Evolutionary conservation across 2,329 filamentous ascomycete genomes (phyloP).

Genomic region (Graphilbum fragrans): DNA sequence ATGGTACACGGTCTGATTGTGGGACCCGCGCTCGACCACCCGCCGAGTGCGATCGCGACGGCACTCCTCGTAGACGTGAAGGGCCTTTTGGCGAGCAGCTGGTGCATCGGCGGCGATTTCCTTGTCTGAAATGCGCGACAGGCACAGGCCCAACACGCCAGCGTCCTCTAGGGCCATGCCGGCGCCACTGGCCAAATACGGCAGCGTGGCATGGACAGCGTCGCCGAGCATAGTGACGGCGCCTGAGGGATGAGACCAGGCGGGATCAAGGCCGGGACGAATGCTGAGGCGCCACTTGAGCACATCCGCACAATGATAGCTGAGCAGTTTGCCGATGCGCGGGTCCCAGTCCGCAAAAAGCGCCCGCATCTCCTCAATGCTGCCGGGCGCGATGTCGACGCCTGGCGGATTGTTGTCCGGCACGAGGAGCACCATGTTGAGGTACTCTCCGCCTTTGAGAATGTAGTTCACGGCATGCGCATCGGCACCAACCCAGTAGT

Average conservation of each 20-base stretch:
- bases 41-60: constrained; percentile 6
- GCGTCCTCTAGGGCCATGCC: constrained; percentile 32
- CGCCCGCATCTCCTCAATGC: constrained; percentile 20
- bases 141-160: constrained; percentile 15
- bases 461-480: constrained; percentile 21
- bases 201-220: constrained; percentile 32
- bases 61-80: constrained; percentile 9
- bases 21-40: constrained; percentile 8
- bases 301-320: constrained; percentile 25
- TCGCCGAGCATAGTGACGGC: constrained; percentile 29
- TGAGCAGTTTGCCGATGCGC: constrained; percentile 20
- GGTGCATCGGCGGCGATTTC: not conserved
- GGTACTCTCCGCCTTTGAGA: constrained; percentile 17
- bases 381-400: constrained; percentile 12
- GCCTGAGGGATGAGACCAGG: constrained; percentile 27
- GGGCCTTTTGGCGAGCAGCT: constrained; percentile 2
- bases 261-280: constrained; percentile 24
- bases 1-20: constrained; percentile 11
- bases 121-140: constrained; percentile 7
- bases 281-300: constrained; percentile 34
- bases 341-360: constrained; percentile 24
- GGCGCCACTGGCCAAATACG: constrained; percentile 34
- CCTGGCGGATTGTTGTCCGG: constrained; percentile 11
- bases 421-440: constrained; percentile 21
- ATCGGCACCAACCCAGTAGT: constrained; percentile 21